Percentiles rank a stretch among this genome's conserved stretches.
These are phyloP conservation scores for Phoenix roebelenii DNA, from an alignment of 176 grass and related monocot species.

Conservation along the genomic window DNA sequence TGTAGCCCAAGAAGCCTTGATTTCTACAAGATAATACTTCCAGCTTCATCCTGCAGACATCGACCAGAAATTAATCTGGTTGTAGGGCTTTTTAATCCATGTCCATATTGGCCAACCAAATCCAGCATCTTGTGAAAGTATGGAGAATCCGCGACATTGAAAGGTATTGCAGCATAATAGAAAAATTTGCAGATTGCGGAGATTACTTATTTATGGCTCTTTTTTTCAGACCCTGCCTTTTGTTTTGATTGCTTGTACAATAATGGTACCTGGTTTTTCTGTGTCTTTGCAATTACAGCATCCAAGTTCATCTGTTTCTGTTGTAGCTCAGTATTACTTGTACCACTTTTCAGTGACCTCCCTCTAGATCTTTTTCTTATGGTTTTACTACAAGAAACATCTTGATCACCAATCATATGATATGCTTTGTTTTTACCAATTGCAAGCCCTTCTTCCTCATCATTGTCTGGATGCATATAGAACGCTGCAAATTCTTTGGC, in stretches of 20 bases:
- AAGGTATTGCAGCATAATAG: constrained; percentile 24
- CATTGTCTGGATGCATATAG: too few relatives aligned
- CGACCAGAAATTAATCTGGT: constrained; percentile 18
- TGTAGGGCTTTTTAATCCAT: too few relatives aligned
- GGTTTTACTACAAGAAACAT: constrained; percentile 20
- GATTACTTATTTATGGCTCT: constrained; percentile 11
- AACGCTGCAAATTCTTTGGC: too few relatives aligned
- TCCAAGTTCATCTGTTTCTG: not conserved
- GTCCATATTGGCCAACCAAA: constrained; percentile 16
- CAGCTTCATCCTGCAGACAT: constrained; percentile 18
- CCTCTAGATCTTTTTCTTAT: constrained; percentile 9
- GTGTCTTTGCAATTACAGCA: constrained; percentile 10
- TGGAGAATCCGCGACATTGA: constrained; percentile 13
- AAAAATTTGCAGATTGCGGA: constrained; percentile 30
- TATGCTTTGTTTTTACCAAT: too few relatives aligned
- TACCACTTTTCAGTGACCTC: not conserved
- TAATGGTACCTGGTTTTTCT: not conserved
- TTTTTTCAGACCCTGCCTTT: constrained; percentile 9
- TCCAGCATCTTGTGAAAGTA: constrained; percentile 26
- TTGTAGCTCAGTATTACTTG: not conserved
- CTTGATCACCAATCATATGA: not conserved
- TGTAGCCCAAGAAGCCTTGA: constrained; percentile 24
- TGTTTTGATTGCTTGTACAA: constrained; percentile 18
- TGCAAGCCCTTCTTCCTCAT: too few relatives aligned
- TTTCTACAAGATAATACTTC: constrained; percentile 6